A percentile compares a stretch with the other conserved stretches of the same genome.
Conservation (phyloP, 75 land plant species). For the Larix kaempferi region DNA sequence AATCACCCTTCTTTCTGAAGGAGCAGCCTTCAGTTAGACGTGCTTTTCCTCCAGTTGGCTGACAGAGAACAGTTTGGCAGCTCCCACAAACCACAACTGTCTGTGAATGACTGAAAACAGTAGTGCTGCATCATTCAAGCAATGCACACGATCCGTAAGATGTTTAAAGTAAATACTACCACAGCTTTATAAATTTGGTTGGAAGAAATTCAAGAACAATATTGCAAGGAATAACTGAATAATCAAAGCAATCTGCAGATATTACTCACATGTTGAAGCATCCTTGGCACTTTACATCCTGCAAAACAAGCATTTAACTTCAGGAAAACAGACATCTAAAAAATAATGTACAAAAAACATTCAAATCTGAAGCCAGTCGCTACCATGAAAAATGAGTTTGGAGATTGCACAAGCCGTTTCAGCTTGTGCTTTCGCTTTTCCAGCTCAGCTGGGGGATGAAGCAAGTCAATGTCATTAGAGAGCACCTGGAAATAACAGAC, state of each 20-base stretch:
- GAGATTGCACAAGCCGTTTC: conserved; percentile 80
- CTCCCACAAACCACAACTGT: conserved; percentile 72
- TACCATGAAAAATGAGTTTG: conserved; percentile 92
- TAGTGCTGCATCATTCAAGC: conserved; percentile 45
- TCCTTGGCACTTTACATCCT: conserved; percentile 50
- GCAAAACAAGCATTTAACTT: neutral
- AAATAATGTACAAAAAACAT: neutral
- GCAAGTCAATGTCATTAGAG: conserved; percentile 78
- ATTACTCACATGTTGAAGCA: conserved; percentile 45
- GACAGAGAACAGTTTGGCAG: conserved; percentile 75
- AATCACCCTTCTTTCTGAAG: conserved; percentile 71
- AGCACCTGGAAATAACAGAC: conserved; percentile 42
- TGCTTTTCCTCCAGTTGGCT: conserved; percentile 81
- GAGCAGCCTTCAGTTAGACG: conserved; percentile 84
- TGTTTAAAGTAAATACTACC: neutral
- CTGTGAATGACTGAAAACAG: conserved; percentile 82
- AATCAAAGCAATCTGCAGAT: conserved; percentile 7
- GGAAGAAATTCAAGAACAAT: neutral
- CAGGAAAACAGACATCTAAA: neutral
- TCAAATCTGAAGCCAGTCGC: neutral
- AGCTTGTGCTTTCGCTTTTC: conserved; percentile 88
- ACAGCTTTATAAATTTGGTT: neutral
- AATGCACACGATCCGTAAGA: neutral
- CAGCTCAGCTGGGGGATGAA: conserved; percentile 84
- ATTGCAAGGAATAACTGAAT: neutral